Evolutionary conservation across 2,329 filamentous ascomycete species (phyloP).

Genomic region (Ophiostoma sp.): DNA sequence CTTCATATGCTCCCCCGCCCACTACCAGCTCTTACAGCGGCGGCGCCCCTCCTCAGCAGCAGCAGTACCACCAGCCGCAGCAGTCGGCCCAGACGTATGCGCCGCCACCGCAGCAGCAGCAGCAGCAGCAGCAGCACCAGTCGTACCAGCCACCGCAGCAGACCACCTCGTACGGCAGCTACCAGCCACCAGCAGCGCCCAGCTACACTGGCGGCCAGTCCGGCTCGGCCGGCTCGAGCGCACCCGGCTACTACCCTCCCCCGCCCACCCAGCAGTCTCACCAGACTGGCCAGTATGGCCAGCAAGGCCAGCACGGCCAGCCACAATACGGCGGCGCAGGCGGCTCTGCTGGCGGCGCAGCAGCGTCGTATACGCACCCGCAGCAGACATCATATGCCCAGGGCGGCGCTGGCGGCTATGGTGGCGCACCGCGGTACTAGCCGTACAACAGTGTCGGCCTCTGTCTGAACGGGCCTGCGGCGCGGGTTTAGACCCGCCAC

Average conservation of each 20-base stretch:
- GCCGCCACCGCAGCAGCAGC: slow-evolving; percentile 18
- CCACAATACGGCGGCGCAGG: slow-evolving; percentile 14
- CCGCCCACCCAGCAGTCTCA: slow-evolving; percentile 19
- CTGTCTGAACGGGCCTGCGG: background rate
- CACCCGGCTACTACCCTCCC: slow-evolving; percentile 22
- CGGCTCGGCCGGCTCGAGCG: slow-evolving; percentile 28
- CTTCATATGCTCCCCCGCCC: slow-evolving; percentile 20
- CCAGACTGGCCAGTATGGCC: background rate
- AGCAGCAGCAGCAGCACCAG: slow-evolving; percentile 1
- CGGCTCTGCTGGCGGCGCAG: slow-evolving; percentile 15
- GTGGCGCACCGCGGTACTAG: slow-evolving; percentile 23
- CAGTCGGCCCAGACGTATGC: slow-evolving; percentile 19
- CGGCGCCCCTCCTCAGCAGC: slow-evolving; percentile 11
- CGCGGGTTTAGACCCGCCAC: background rate
- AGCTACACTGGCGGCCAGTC: slow-evolving; percentile 28
- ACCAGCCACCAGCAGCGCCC: slow-evolving; percentile 16
- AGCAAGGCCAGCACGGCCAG: slow-evolving; percentile 15
- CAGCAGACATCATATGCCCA: slow-evolving; percentile 21
- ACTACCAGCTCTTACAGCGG: slow-evolving; percentile 14
- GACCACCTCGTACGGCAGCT: slow-evolving; percentile 16
- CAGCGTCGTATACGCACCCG: slow-evolving; percentile 16
- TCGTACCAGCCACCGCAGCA: slow-evolving; percentile 7
- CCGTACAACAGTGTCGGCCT: background rate
- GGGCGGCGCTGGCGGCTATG: slow-evolving; percentile 11
- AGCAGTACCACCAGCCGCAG: slow-evolving; percentile 21